Evolutionary conservation across 768 basidiomycete genomes (phyloP), one percentile per base, ranked within the genome.

Genomic region (Coprinopsis marcescibilis): DNA sequence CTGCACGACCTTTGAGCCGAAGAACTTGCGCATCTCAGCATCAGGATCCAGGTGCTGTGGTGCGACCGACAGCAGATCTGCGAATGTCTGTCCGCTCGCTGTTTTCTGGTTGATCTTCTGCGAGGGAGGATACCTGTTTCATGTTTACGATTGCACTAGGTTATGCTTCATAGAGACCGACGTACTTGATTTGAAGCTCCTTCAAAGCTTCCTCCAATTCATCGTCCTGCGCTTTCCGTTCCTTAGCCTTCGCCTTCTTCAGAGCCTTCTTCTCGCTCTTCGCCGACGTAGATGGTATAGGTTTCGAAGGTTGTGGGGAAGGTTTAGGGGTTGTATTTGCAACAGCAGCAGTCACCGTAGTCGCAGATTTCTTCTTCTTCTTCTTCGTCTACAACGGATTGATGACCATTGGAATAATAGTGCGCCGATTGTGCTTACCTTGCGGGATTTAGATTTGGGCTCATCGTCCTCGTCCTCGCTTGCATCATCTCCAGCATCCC

Each of bases 21-120:
- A 99, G 73, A 97, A 95, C 52, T 82, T 85, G 46, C 87, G 82
- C 66, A 98, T 78, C 60, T 99, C 96, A 0, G 85, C 85, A 49
- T 95, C 92, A 10, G 83, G 73, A 52, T 98, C 92, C 13, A 99
- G 79, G 55, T 90, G 75, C 32, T 83, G 70, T 1, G 84, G 70
- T 0, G 89, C 90, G n/a, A 95, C 83, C 0, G 87, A 70, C 15
- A 95, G 72, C 1, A 96, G 77, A 38, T 75, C 62, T 10, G 75
- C 62, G 44, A 80, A 59, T 17, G 68, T 62, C 27, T 65, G 62
- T 32, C 62, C 59, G 51, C 53, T 49, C 52, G 57, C 17, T n/a
- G 62, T 56, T 3, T 61, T 48, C 30, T 60, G 62, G 1, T 60
- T 52, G 17, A 65, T 60, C 26, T 66, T 70, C 53, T 77, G 70